A percentile compares a stretch with the other conserved stretches of the same genome.
Conservation (phyloP, 805 yeast genomes). For the Saccharomycopsis schoenii region DNA sequence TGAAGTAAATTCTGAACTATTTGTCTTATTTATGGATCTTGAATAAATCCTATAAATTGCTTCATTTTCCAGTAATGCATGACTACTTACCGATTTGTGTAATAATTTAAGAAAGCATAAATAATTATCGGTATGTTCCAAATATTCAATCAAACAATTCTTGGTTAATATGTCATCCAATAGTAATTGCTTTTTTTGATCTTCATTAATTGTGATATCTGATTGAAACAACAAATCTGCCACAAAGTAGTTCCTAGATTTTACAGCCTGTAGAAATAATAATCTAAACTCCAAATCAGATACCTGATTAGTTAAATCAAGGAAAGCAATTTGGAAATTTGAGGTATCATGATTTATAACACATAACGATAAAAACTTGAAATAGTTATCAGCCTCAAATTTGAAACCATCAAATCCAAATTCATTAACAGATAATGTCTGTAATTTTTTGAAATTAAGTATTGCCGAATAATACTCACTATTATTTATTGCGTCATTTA, state of each 20-base stretch:
- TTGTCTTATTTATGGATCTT: not conserved
- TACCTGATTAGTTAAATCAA: not conserved
- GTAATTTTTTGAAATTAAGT: not conserved
- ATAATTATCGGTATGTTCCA: not conserved
- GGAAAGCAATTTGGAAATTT: not conserved
- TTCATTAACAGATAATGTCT: not conserved
- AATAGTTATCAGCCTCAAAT: not conserved
- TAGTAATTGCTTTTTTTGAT: not conserved
- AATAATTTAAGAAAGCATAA: not conserved
- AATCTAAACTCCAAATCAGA: not conserved
- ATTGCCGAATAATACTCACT: conserved; percentile 2
- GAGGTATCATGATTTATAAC: not conserved
- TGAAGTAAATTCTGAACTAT: not conserved
- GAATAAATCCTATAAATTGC: not conserved
- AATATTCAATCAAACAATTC: not conserved
- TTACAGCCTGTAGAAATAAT: not conserved
- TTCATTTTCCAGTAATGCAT: not conserved
- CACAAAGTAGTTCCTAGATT: not conserved
- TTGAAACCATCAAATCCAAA: conserved; percentile 1
- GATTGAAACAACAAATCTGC: not conserved
- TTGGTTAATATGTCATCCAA: not conserved
- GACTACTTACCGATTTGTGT: not conserved
- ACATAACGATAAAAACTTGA: not conserved
- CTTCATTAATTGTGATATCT: not conserved
- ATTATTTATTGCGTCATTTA: not conserved